A percentile compares a stretch with the other conserved stretches of the same genome.
Evolutionary conservation across 768 basidiomycete genomes (phyloP).

Genomic region (Lactifluus piperatus): DNA sequence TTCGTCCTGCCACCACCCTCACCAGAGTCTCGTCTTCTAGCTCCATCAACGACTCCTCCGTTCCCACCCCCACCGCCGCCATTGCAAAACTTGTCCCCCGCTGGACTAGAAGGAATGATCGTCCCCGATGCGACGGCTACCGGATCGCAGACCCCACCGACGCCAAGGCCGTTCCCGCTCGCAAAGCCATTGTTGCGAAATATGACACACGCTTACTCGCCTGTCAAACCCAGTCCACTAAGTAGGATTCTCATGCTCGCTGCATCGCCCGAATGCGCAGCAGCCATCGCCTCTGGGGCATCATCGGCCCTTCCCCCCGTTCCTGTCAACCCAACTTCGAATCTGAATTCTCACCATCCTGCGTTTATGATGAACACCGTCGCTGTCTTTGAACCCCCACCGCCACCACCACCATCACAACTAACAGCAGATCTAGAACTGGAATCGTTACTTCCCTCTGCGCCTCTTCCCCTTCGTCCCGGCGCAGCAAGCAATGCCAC

Average conservation of each 20-base stretch:
- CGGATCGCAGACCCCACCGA: slow-evolving; percentile 21
- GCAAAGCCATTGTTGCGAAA: slow-evolving; percentile 61
- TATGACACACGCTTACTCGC: slow-evolving; percentile 72
- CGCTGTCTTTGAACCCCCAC: slow-evolving; percentile 1
- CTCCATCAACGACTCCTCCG: slow-evolving; percentile 21
- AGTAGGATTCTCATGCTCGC: slow-evolving; percentile 70
- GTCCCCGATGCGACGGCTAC: not conserved
- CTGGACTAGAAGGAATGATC: no score
- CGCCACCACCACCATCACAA: not conserved
- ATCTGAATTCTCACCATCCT: not conserved
- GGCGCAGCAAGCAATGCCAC: slow-evolving; percentile 13
- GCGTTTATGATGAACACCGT: not conserved
- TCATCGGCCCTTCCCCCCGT: not conserved
- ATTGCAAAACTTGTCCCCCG: no score
- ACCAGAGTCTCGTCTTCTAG: slow-evolving; percentile 55
- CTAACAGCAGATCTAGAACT: no score
- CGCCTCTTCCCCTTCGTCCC: slow-evolving; percentile 4
- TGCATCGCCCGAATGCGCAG: slow-evolving; percentile 44
- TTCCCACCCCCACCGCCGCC: not conserved
- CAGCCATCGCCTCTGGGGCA: slow-evolving; percentile 19
- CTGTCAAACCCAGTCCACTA: slow-evolving; percentile 69
- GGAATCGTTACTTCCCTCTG: no score
- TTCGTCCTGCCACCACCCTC: slow-evolving; percentile 77
- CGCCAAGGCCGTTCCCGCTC: slow-evolving; percentile 31
- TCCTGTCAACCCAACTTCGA: not conserved